Percentiles rank a stretch among this genome's conserved stretches.
These are phyloP conservation scores for Phialophora tarda DNA, from an alignment of 2,329 filamentous ascomycete genomes.

Conservation along the genomic window DNA sequence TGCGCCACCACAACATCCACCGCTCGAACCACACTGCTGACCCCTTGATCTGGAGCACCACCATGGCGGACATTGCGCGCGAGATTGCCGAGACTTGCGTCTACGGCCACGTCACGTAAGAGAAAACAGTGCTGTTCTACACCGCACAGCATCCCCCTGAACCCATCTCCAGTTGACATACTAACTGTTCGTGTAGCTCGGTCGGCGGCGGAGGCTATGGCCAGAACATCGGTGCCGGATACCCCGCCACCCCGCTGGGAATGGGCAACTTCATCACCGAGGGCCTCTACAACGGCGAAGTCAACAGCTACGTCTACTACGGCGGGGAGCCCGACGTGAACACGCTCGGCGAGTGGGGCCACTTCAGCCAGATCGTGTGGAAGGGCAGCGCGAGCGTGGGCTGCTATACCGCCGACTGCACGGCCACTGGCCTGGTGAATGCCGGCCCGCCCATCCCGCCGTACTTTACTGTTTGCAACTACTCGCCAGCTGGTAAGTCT, in stretches of 20 bases:
- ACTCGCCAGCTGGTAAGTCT: constrained; percentile 72
- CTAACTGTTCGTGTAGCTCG: constrained; percentile 45
- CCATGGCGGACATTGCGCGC: constrained; percentile 67
- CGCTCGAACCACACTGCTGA: constrained; percentile 78
- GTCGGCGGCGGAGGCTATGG: constrained; percentile 70
- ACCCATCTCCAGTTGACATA: neutral
- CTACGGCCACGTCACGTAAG: constrained; percentile 78
- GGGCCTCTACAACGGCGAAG: constrained; percentile 86
- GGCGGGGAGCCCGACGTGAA: constrained; percentile 62
- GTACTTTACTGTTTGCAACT: constrained; percentile 90
- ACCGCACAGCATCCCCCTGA: neutral
- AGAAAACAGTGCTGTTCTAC: constrained; percentile 62
- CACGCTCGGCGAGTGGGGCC: constrained; percentile 70
- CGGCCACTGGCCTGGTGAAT: constrained; percentile 45
- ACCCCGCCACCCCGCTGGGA: constrained; percentile 42
- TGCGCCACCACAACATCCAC: constrained; percentile 83
- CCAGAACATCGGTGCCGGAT: constrained; percentile 85
- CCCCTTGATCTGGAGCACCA: constrained; percentile 68
- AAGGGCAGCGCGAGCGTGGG: constrained; percentile 64
- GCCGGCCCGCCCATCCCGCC: constrained; percentile 52
- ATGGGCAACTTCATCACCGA: constrained; percentile 73
- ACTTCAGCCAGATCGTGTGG: constrained; percentile 79
- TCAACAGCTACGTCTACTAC: constrained; percentile 62
- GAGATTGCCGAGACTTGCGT: constrained; percentile 69
- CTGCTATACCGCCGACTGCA: constrained; percentile 48